phyloP scores from a whole-genome alignment of 805 yeast genomes.

The Pichia pseudocactophila region DNA sequence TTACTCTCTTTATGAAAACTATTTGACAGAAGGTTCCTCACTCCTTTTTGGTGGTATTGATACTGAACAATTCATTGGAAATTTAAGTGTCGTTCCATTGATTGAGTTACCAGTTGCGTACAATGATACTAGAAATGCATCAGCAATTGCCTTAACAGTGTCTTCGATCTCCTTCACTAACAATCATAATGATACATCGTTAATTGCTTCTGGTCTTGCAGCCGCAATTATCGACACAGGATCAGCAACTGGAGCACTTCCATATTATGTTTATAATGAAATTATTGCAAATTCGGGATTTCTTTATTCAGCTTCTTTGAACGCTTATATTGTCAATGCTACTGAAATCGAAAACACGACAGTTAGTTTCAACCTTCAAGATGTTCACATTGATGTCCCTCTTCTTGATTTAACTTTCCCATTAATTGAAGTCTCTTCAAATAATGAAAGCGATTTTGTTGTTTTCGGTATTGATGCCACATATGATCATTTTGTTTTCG shows the following conservation, averaged over 20 bases:
- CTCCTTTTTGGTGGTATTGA: constrained; percentile 63
- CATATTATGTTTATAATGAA: constrained; percentile 23
- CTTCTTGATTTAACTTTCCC: constrained; percentile 17
- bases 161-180: constrained; percentile 26
- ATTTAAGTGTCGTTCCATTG: constrained; percentile 14
- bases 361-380: constrained; percentile 44
- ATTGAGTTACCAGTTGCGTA: constrained; percentile 6
- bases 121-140: constrained; percentile 28
- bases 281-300: constrained; percentile 32
- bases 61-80: constrained; percentile 44
- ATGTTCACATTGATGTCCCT: constrained; percentile 42
- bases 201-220: constrained; percentile 15
- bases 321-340: constrained; percentile 40
- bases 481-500: constrained; percentile 33
- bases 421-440: constrained; percentile 1
- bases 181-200: constrained; percentile 6
- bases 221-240: constrained; percentile 46
- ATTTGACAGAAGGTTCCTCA: constrained; percentile 21
- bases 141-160: constrained; percentile 39
- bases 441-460: constrained; percentile 24
- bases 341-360: constrained; percentile 15
- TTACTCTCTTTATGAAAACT: constrained; percentile 52
- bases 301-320: constrained; percentile 28
- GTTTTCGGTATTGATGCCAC: constrained; percentile 30
- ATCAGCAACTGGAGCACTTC: constrained; percentile 39